Evolutionary conservation across 208 protist species (phyloP), one percentile per base, ranked within the genome.

Genomic region (Trypanosoma avium): DNA sequence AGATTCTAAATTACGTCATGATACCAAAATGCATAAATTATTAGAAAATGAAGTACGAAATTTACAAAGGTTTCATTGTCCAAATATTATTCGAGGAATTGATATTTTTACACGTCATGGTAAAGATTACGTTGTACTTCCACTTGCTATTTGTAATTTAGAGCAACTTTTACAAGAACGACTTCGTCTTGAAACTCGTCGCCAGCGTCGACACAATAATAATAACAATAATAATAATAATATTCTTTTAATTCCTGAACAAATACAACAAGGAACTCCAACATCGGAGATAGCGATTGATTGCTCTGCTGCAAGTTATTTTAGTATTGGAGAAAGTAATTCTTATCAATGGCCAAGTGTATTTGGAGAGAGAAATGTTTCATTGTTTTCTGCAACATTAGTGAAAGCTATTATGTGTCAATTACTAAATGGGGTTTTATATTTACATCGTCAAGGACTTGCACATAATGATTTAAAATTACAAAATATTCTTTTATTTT

Each of bases 381-480:
- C 53, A 6, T 24, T 81, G 12, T 84, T 86, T 61, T 79, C 84
- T 21, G 64, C 82, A 17, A 77, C 66, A 30, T 70, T 95, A 12
- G 70, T 92, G 15, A 84, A 82, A 46, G 80, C 81, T 24, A 80
- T 92, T 47, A 67, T 95, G 47, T 90, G 81, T 50, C 89, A 95
- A 61, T 48, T 95, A 12, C 48, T 92, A 27, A 49, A 71, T 15
- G 89, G 85, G 8, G 75, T 95, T 30, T 57, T 59, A 26, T 92
- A 95, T 66, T 61, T 95, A n/a, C 89, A 95, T 50, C 62, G 72
- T 45, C 89, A 95, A 55, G 53, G 67, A 27, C 48, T 90, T 7
- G 85, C 89, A 10, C 89, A 95, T 71, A 91, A 93, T 70, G 89
- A 95, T 66, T 69, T 95, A 43, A 95, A 95, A 65, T 77, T 77